phyloP scores from a whole-genome alignment of 2,329 filamentous ascomycete species.

The Mariannaea elegans region DNA sequence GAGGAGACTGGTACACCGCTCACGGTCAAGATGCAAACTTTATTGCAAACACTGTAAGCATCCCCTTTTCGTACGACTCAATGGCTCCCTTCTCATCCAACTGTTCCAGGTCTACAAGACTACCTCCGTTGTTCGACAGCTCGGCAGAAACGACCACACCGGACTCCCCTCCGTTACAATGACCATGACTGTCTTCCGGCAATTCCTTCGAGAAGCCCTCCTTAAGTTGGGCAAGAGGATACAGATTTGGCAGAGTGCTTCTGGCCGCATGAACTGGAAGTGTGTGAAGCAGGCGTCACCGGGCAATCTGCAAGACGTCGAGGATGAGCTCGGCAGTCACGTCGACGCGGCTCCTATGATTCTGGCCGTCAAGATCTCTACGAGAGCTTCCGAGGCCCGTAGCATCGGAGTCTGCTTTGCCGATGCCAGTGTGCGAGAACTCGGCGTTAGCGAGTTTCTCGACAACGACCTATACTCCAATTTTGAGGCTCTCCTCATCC shows the following conservation, averaged over 20 bases:
- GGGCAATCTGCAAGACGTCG: slow-evolving; percentile 94
- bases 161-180: slow-evolving; percentile 93
- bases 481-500: slow-evolving; percentile 94
- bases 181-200: slow-evolving; percentile 93
- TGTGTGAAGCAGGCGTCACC: slow-evolving; percentile 91
- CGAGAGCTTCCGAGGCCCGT: slow-evolving; percentile 85
- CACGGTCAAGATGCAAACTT: slow-evolving; percentile 86
- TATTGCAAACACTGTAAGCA: slow-evolving; percentile 75
- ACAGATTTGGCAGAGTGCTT: slow-evolving; percentile 85
- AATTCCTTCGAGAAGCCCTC: slow-evolving; percentile 92
- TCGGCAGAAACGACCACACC: slow-evolving; percentile 85
- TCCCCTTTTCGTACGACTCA: too few relatives aligned
- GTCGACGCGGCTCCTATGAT: slow-evolving; percentile 94
- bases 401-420: slow-evolving; percentile 96
- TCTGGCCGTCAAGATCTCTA: slow-evolving; percentile 89
- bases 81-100: background rate
- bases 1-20: slow-evolving; percentile 95
- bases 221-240: slow-evolving; percentile 90
- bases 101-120: slow-evolving; percentile 88
- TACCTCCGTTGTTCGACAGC: slow-evolving; percentile 89
- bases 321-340: slow-evolving; percentile 89
- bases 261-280: slow-evolving; percentile 89
- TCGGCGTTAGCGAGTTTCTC: slow-evolving; percentile 97
- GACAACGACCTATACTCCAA: slow-evolving; percentile 99
- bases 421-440: slow-evolving; percentile 92